These are phyloP conservation scores for Aspergillus cristatus DNA, from an alignment of 495 filamentous ascomycete species.

Conservation along the genomic window DNA sequence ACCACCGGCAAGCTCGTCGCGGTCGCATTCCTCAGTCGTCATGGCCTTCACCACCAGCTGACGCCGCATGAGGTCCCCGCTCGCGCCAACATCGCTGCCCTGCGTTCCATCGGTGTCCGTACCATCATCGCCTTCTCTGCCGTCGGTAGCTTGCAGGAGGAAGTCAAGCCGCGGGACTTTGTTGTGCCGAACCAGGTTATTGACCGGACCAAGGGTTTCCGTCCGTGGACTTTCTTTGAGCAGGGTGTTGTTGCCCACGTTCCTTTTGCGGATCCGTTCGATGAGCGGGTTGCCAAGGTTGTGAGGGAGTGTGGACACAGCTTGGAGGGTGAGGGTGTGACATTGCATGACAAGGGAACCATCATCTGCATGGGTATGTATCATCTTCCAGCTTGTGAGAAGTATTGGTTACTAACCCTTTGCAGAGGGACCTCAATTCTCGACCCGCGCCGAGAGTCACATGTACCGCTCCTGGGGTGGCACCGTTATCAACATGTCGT, in stretches of 20 bases:
- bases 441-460: constrained; percentile 89
- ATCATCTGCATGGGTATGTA: constrained; percentile 81
- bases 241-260: constrained; percentile 88
- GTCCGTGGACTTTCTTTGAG: constrained; percentile 95
- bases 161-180: constrained; percentile 91
- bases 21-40: constrained; percentile 89
- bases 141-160: constrained; percentile 84
- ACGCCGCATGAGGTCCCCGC: constrained; percentile 87
- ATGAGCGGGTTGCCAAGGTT: constrained; percentile 61
- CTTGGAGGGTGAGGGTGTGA: constrained; percentile 68
- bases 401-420: not conserved
- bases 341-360: constrained; percentile 67
- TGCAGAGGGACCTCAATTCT: constrained; percentile 88
- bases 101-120: constrained; percentile 81
- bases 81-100: constrained; percentile 91
- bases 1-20: constrained; percentile 48
- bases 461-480: constrained; percentile 91
- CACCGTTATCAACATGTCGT: constrained; percentile 93
- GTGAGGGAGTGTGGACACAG: constrained; percentile 63
- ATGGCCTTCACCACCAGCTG: constrained; percentile 78
- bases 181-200: constrained; percentile 93
- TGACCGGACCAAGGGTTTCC: constrained; percentile 90
- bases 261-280: constrained; percentile 92
- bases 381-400: not conserved
- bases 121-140: constrained; percentile 90